Evolutionary conservation across 164 flowering plant genomes (phyloP).

Genomic region (Cinnamomum chago): DNA sequence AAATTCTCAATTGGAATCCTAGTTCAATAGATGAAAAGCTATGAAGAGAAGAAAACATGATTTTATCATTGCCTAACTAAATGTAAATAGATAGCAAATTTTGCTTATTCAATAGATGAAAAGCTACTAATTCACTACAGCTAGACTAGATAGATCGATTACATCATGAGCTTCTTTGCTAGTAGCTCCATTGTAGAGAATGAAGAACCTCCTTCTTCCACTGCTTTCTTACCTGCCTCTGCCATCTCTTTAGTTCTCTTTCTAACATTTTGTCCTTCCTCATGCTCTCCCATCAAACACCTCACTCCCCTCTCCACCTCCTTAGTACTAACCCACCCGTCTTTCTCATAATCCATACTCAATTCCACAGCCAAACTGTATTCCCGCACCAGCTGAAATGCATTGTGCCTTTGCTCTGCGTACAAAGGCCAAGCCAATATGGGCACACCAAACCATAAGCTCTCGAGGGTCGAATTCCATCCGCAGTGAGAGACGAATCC

Average conservation of each 20-base stretch:
- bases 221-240: background rate
- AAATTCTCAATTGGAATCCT: too few relatives aligned
- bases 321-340: slow-evolving; percentile 21
- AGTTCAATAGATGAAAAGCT: too few relatives aligned
- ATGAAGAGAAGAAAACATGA: too few relatives aligned
- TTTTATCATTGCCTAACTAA: too few relatives aligned
- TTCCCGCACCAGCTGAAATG: slow-evolving; percentile 36
- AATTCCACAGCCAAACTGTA: slow-evolving; percentile 27
- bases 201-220: slow-evolving; percentile 14
- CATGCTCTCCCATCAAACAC: slow-evolving; percentile 10
- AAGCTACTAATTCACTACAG: too few relatives aligned
- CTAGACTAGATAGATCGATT: too few relatives aligned
- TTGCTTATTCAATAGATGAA: too few relatives aligned
- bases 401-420: slow-evolving; percentile 49
- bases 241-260: slow-evolving; percentile 1
- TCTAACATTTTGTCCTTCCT: slow-evolving; percentile 13
- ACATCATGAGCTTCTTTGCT: background rate
- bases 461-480: slow-evolving; percentile 17
- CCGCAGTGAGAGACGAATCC: slow-evolving; percentile 17
- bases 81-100: too few relatives aligned
- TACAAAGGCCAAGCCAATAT: slow-evolving; percentile 45
- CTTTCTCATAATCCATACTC: slow-evolving; percentile 17
- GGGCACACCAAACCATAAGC: slow-evolving; percentile 23
- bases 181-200: background rate
- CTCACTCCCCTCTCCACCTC: slow-evolving; percentile 28